phyloP scores from a whole-genome alignment of 257 asterid species.

The Henckelia pumila region DNA sequence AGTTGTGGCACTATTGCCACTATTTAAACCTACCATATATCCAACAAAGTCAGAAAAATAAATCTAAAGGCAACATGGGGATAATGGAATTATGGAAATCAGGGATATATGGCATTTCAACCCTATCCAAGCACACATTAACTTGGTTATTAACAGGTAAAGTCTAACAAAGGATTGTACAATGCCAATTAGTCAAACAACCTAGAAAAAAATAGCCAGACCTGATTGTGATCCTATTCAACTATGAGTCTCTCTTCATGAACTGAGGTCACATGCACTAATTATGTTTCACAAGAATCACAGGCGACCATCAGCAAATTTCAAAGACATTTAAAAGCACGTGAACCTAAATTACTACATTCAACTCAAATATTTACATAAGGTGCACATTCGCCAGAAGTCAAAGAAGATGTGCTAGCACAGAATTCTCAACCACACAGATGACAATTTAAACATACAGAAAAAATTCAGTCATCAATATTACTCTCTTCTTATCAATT shows the following conservation, averaged over 20 bases:
- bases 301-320: constrained; percentile 1
- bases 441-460: neutral
- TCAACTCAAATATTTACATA: neutral
- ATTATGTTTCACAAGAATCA: neutral
- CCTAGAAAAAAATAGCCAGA: neutral
- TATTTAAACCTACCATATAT: constrained; percentile 10
- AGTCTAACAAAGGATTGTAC: neutral
- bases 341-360: neutral
- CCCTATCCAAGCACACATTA: neutral
- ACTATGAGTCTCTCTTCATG: neutral
- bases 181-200: constrained; percentile 6
- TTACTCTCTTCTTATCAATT: neutral
- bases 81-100: neutral
- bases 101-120: neutral
- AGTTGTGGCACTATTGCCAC: constrained; percentile 15
- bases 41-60: constrained; percentile 1
- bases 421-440: neutral
- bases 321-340: constrained; percentile 6
- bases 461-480: neutral
- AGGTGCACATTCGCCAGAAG: neutral
- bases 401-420: neutral
- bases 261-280: neutral
- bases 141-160: neutral
- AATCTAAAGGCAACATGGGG: neutral
- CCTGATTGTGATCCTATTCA: constrained; percentile 11